Conservation (phyloP, 2,329 filamentous ascomycete species). For the Neonectria punicea region DNA sequence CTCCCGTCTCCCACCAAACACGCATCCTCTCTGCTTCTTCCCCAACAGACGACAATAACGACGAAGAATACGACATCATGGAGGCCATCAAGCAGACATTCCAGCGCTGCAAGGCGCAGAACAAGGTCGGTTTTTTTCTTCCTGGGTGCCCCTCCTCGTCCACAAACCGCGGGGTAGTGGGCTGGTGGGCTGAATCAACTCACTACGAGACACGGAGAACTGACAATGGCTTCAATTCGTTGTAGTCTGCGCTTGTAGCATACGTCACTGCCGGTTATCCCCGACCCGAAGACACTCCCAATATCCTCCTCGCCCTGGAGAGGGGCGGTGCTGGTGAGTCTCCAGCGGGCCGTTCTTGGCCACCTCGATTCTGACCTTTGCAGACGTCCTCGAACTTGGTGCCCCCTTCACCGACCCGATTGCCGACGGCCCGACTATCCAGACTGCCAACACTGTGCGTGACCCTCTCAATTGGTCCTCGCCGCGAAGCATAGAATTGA, state of each 20-base stretch:
- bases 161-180: constrained; percentile 37
- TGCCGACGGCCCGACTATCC: constrained; percentile 96
- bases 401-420: constrained; percentile 98
- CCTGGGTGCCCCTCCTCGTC: constrained; percentile 40
- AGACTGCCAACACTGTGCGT: constrained; percentile 87
- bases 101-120: constrained; percentile 67
- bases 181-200: not conserved
- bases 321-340: constrained; percentile 85
- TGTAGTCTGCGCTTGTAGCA: constrained; percentile 84
- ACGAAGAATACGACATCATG: constrained; percentile 52
- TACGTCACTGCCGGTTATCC: constrained; percentile 98
- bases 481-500: constrained; percentile 12
- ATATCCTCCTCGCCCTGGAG: constrained; percentile 89
- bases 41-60: not conserved
- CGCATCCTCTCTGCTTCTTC: not conserved
- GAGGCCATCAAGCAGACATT: constrained; percentile 70
- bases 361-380: constrained; percentile 24
- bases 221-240: constrained; percentile 30
- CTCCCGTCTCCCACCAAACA: constrained; percentile 9
- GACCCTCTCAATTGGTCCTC: constrained; percentile 20
- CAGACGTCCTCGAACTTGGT: constrained; percentile 92
- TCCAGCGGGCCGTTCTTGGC: constrained; percentile 2
- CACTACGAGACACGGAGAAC: constrained; percentile 18
- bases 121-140: constrained; percentile 57
- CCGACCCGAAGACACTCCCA: constrained; percentile 80